phyloP scores from a whole-genome alignment of 805 yeast species.

The Metschnikowia lochheadii region DNA sequence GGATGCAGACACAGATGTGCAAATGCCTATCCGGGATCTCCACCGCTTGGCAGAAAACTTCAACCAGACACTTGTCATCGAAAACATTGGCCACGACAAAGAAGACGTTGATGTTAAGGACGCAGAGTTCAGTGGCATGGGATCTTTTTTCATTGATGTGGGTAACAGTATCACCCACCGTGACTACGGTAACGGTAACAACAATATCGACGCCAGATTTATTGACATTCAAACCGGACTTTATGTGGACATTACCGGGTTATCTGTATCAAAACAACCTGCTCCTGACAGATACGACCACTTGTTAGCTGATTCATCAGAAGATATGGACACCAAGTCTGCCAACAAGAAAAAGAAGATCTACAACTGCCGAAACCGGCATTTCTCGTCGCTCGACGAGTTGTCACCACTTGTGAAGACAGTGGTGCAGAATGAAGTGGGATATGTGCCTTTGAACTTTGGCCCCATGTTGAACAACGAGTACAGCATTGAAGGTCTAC shows the following conservation, averaged over 20 bases:
- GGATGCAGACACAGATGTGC: constrained; percentile 25
- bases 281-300: constrained; percentile 9
- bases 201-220: constrained; percentile 35
- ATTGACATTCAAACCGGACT: constrained; percentile 29
- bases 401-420: constrained; percentile 18
- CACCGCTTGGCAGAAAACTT: constrained; percentile 18
- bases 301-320: not conserved
- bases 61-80: constrained; percentile 21
- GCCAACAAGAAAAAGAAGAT: constrained; percentile 20
- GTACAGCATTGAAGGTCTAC: constrained; percentile 18
- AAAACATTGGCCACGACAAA: constrained; percentile 17
- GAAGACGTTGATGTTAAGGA: constrained; percentile 37
- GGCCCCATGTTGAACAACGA: constrained; percentile 24
- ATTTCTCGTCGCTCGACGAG: constrained; percentile 24
- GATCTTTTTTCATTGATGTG: constrained; percentile 14
- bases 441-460: constrained; percentile 31
- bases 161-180: constrained; percentile 12
- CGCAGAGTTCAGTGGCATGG: constrained; percentile 40
- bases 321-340: constrained; percentile 2
- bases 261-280: constrained; percentile 8
- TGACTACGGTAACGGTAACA: constrained; percentile 15
- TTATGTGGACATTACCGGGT: constrained; percentile 18
- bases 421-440: constrained; percentile 19
- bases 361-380: constrained; percentile 39
- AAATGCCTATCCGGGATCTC: constrained; percentile 23